Percentiles rank a stretch among this genome's conserved stretches.
phyloP scores from a whole-genome alignment of 108 stramenopile genomes.

The Thalassiosira profunda region DNA sequence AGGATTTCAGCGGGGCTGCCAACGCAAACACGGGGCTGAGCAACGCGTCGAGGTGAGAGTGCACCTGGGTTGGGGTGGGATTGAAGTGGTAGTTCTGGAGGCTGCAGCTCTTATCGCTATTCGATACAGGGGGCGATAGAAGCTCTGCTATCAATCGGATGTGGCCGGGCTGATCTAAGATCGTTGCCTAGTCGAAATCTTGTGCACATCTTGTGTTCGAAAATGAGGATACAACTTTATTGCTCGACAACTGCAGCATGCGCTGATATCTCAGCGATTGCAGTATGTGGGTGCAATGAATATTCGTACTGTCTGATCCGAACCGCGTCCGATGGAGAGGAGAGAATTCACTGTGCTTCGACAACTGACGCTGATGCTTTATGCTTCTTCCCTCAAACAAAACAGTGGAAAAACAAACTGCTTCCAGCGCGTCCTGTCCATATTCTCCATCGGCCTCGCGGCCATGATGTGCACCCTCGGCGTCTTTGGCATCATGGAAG shows the following conservation, averaged over 20 bases:
- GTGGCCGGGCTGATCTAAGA: too few species aligned
- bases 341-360: neutral
- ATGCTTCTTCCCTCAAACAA: neutral
- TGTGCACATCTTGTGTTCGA: neutral
- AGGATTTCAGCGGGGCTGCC: constrained; percentile 38
- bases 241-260: constrained; percentile 21
- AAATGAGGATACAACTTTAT: constrained; percentile 21
- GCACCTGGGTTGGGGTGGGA: too few species aligned
- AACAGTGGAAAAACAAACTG: constrained; percentile 47
- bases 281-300: constrained; percentile 16
- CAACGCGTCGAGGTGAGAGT: constrained; percentile 15
- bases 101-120: too few species aligned
- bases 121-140: too few species aligned
- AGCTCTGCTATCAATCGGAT: too few species aligned
- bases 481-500: constrained; percentile 71
- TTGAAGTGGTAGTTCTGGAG: neutral
- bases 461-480: constrained; percentile 83
- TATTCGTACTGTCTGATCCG: constrained; percentile 36
- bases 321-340: neutral
- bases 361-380: neutral
- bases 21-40: constrained; percentile 20
- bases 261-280: neutral
- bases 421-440: constrained; percentile 55
- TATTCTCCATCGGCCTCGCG: constrained; percentile 71
- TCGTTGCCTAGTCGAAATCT: neutral